Base-by-base conservation (phyloP, 2,329 filamentous ascomycete species). In the Tympanopsis confertula region DNA sequence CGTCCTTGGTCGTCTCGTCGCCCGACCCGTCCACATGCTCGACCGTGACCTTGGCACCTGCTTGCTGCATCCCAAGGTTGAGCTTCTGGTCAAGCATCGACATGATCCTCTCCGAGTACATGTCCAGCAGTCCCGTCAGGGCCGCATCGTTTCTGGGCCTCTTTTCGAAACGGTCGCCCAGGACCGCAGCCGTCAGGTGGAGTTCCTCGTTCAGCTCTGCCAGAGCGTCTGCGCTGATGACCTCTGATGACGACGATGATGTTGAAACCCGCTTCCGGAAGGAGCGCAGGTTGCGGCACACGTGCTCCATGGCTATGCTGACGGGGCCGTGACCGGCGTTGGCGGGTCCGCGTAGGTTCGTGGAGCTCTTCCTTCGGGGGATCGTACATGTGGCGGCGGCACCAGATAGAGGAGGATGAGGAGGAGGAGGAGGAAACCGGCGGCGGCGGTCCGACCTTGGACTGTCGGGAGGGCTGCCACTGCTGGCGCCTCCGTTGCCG, bases 71-170 rank as follows among this genome's bases (percentile, higher is more conserved):
- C n/a, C n/a, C n/a, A n/a, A n/a, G n/a, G n/a, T n/a, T n/a, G n/a
- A 86, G 66, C 53, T 82, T 83, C 54, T 86, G 78, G 45, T 87
- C 82, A 33, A 88, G 65, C 56, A 86, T 67, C 35, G 67, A 74
- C 4, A 86, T 74, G 35, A 88, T 61, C 42, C 77, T 69, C 49
- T 86, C 80, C 2, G 80, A 84, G 49, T 86, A 86, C 56, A 85
- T 75, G 46, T 86, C 83, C 5, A 88, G 61, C 33, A 87, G 58
- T 36, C 77, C 78, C 29, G 67, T 72, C 22, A 82, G 58, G 36
- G 73, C 62, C 14, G 66, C 69, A 48, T 78, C 75, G 44, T 68
- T 73, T 53, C 77, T 64, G 1, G 64, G 53, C 48, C 51, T 67
- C 62, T 53, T 63, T 71, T 44, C 71, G 60, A 41, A 67, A 22